Conservation (phyloP, 257 asterid species). For the Capsicum baccatum region DNA sequence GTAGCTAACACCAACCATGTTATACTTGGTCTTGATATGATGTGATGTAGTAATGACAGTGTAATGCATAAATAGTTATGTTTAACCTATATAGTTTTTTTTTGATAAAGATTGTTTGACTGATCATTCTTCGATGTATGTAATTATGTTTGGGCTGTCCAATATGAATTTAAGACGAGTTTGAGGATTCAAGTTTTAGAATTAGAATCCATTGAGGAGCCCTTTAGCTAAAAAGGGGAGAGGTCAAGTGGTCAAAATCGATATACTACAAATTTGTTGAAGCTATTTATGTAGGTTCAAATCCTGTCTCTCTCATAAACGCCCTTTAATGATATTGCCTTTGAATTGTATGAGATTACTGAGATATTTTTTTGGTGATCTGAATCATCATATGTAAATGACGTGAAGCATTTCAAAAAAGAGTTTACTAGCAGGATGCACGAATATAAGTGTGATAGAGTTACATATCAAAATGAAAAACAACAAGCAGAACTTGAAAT, state of each 20-base stretch:
- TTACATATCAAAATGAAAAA: no score
- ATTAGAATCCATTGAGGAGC: background rate
- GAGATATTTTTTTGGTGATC: no score
- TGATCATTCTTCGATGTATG: background rate
- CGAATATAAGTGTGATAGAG: no score
- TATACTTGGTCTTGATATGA: constrained; percentile 10
- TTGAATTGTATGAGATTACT: background rate
- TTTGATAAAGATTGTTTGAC: background rate
- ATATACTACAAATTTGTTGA: background rate
- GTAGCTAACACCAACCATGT: background rate
- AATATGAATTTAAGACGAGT: background rate
- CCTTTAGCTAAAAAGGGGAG: background rate
- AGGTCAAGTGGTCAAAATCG: background rate
- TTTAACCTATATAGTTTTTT: background rate
- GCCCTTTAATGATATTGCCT: background rate
- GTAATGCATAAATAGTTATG: background rate
- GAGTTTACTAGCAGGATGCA: no score
- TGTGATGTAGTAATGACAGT: background rate
- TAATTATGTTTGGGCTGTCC: background rate
- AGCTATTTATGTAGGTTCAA: background rate
- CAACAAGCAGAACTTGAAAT: no score
- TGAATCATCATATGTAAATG: no score
- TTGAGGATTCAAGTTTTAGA: background rate
- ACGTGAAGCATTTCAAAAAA: no score
- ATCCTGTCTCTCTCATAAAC: background rate